Evolutionary conservation across 2,329 filamentous ascomycete species (phyloP), one percentile per base, ranked within the genome.

Genomic region (Sporothrix schenckii): DNA sequence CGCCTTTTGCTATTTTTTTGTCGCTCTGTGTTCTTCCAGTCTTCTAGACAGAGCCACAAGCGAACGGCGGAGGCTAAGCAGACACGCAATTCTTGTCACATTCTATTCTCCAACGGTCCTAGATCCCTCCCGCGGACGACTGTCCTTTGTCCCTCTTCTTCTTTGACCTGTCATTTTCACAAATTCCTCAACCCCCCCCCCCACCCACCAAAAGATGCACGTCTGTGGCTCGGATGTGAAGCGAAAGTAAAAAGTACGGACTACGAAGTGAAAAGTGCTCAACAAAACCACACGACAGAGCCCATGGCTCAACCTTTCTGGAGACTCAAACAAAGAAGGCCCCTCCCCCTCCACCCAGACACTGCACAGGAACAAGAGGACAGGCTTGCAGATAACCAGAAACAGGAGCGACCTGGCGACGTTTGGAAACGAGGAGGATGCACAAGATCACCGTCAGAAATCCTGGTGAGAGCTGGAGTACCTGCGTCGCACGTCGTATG

Each of bases 291-390:
- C 24, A 44, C 7, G 13, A 3, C 27, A 34, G 24, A 11, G 13
- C 19, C 30, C n/a, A 34, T 24, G 56, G 34, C 19, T 60, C 56
- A 39, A n/a, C 21, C 41, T 47, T 27, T 63, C 41, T 41, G 11
- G 41, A 44, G 41, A 13, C 14, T 16, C 41, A 44, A 44, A 13
- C 41, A 44, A 44, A 44, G 14, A 44, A 44, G 13, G 41, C 11
- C 10, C 11, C 67, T 41, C 24, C 52, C 56, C 52, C 52, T 52
- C 56, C 53, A 34, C 66, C 66, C 53, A 60, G 49, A 24, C 66
- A 58, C 7, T 27, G 27, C 50, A 34, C 16, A 49, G 6, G 39
- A n/a, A 19, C 4, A 10, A 14, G 60, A 30, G 7, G 41, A 9
- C 60, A 49, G 19, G 21, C 21, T 49, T 27, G 7, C 13, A 30